Conservation (phyloP, 495 filamentous ascomycete genomes). For the Neurospora sp. region DNA sequence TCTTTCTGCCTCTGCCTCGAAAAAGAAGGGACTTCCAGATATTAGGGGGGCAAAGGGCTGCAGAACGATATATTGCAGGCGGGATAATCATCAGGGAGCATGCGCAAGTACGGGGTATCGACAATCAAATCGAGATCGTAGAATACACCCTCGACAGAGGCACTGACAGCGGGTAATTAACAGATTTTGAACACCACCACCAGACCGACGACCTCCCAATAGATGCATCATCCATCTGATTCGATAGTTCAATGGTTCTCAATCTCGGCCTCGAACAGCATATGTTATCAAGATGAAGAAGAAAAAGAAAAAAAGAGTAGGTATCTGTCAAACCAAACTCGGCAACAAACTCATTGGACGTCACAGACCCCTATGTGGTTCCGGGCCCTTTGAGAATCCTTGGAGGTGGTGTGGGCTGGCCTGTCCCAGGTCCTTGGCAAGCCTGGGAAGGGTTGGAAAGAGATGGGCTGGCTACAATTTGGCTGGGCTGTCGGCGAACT, state of each 20-base stretch:
- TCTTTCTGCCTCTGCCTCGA: neutral
- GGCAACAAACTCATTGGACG: conserved; percentile 15
- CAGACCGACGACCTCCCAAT: neutral
- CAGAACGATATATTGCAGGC: conserved; percentile 12
- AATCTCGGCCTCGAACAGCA: neutral
- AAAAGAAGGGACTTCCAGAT: neutral
- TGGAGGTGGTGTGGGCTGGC: neutral
- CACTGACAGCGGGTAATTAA: neutral
- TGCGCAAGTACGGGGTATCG: neutral
- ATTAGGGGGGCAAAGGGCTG: conserved; percentile 2
- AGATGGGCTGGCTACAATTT: conserved; percentile 8
- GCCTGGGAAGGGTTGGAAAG: conserved; percentile 3
- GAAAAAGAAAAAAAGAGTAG: neutral
- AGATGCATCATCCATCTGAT: neutral
- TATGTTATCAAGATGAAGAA: neutral
- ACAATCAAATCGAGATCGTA: neutral
- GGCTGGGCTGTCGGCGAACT: conserved; percentile 11
- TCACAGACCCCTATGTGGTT: conserved; percentile 12
- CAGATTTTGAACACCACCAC: neutral
- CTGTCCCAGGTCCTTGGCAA: neutral
- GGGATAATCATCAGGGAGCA: neutral
- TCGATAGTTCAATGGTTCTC: neutral
- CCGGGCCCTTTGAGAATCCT: conserved; percentile 5
- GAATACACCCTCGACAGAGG: neutral
- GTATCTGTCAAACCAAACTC: neutral